phyloP scores from a whole-genome alignment of 768 basidiomycete species.

The Phlebiopsis gigantea region DNA sequence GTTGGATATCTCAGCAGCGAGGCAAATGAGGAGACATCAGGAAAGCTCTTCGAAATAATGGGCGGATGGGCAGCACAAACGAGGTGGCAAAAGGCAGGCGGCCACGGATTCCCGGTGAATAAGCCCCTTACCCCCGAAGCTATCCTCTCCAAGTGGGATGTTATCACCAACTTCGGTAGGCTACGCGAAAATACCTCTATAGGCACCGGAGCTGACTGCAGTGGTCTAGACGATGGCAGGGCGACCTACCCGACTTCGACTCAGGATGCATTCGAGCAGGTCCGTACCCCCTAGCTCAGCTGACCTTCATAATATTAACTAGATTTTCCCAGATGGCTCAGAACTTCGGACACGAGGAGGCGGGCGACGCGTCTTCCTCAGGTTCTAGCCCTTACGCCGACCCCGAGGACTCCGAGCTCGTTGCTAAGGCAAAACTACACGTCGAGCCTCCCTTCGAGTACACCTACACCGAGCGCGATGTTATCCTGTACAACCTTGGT shows the following conservation, averaged over 20 bases:
- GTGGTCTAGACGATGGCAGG: constrained; percentile 61
- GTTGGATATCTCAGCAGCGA: constrained; percentile 87
- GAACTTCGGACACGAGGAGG: constrained; percentile 48
- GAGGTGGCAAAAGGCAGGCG: constrained; percentile 89
- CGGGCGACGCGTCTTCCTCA: constrained; percentile 19
- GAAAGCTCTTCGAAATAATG: constrained; percentile 76
- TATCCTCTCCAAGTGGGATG: constrained; percentile 71
- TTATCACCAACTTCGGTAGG: constrained; percentile 81
- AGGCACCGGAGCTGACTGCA: constrained; percentile 7
- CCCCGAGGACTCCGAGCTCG: constrained; percentile 76
- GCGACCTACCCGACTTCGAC: constrained; percentile 76
- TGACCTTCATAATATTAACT: not conserved
- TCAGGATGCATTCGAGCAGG: constrained; percentile 73
- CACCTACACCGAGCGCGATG: constrained; percentile 81
- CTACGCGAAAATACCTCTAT: constrained; percentile 1
- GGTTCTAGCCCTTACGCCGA: constrained; percentile 55
- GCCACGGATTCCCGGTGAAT: constrained; percentile 82
- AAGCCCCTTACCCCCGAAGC: constrained; percentile 75
- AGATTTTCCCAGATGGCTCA: constrained; percentile 38
- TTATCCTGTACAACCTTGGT: constrained; percentile 93
- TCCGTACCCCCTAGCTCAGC: constrained; percentile 23
- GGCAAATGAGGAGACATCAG: constrained; percentile 70
- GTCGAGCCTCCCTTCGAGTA: constrained; percentile 52
- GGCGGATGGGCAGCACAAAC: constrained; percentile 93
- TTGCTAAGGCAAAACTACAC: constrained; percentile 74